Base-by-base conservation (phyloP, 2,329 filamentous ascomycete species). In the Neobulgaria alba region DNA sequence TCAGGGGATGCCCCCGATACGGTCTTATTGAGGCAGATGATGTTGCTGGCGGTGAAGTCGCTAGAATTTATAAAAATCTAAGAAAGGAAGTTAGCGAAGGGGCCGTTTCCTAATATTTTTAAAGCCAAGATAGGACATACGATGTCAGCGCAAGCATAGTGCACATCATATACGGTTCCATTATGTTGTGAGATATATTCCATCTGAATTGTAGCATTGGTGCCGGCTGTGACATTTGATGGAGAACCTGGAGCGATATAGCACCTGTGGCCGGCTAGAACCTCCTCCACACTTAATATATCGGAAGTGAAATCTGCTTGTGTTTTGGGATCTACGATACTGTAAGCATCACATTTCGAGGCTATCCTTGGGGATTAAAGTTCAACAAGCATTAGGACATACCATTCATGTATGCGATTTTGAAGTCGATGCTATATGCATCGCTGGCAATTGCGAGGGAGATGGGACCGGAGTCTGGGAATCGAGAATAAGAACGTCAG, bases 401-500 rank as follows among this genome's bases (percentile, higher is more conserved):
- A 75, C 75, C 62, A 38, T 68, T 62, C 4, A 59, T 57, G 46
- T 74, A 71, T 0, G 75, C 72, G 38, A 79, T 67, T 39, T 68
- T 66, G 15, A 79, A 63, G 37, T 70, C 65, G 17, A 76, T 59
- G 30, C 69, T 64, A 53, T 67, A 77, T 4, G 74, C 72, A 37
- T 77, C 71, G 43, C 77, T 70, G 33, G 77, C 73, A 15, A 72
- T 67, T 5, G 73, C 69, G 3, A 80, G 62, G 2, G 75, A 66
- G 10, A 80, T 63, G 33, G 67, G 63, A 10, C 73, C 76, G 40
- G 70, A 69, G 10, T 65, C 74, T 77, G n/a, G n/a, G n/a, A n/a
- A n/a, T n/a, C n/a, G n/a, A n/a, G n/a, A n/a, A n/a, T 31, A 1
- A 36, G 2, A 21, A 7, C 8, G 23, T 29, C 23, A 29, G 4